A percentile compares a stretch with the other conserved stretches of the same genome.
Conservation (phyloP, 306 rosid genomes). For the Dalbergia oliveri region DNA sequence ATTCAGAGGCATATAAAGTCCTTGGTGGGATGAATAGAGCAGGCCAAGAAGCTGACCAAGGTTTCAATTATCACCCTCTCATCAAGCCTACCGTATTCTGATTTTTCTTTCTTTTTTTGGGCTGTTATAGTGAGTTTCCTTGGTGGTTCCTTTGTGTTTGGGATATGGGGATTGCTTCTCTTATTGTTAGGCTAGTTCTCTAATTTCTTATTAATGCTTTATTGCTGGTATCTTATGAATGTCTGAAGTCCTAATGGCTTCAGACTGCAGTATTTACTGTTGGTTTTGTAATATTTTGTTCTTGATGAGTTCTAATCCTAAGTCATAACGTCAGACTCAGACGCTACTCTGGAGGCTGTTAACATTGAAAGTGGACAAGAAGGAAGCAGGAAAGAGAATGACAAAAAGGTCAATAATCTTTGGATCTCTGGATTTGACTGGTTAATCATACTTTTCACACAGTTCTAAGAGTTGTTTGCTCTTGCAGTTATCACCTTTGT, state of each 20-base stretch:
- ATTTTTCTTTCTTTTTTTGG: background rate
- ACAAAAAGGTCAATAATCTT: conserved; percentile 70
- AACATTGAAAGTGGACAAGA: conserved; percentile 62
- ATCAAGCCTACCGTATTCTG: conserved; percentile 13
- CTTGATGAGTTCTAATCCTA: conserved; percentile 40
- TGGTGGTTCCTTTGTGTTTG: conserved; percentile 16
- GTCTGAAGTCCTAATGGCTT: conserved; percentile 32
- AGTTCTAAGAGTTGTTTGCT: conserved; percentile 46
- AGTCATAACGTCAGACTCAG: conserved; percentile 59
- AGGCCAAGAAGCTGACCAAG: conserved; percentile 87
- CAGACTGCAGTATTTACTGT: conserved; percentile 28
- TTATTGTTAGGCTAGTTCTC: background rate
- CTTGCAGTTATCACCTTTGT: conserved; percentile 88
- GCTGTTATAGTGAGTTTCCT: background rate
- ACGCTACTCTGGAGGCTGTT: conserved; percentile 52
- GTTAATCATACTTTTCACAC: conserved; percentile 31
- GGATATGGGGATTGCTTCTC: conserved; percentile 5
- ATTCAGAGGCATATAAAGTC: conserved; percentile 96
- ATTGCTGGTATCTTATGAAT: conserved; percentile 11
- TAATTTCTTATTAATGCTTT: conserved; percentile 18
- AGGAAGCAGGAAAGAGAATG: conserved; percentile 66
- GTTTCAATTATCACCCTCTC: conserved; percentile 51
- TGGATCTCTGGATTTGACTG: conserved; percentile 20
- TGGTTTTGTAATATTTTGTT: conserved; percentile 36
- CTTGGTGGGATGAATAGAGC: conserved; percentile 99